Evolutionary conservation across 371 early-diverging fungal genomes (phyloP).

Genomic region (Syncephalastrum contaminatum): DNA sequence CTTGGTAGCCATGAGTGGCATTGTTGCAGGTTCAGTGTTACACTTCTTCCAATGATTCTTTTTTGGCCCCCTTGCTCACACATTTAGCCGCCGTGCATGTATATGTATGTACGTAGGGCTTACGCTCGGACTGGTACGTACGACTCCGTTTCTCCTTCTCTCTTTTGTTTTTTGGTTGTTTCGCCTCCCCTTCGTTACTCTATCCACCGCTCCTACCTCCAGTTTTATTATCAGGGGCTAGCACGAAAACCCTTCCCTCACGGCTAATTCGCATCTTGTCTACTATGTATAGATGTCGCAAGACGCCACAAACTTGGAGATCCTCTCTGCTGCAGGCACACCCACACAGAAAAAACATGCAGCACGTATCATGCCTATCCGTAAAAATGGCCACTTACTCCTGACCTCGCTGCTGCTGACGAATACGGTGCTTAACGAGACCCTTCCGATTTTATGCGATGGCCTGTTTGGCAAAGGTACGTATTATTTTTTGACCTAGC

Average conservation of each 20-base stretch:
- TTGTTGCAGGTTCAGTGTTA: constrained; percentile 66
- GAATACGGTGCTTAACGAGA: constrained; percentile 84
- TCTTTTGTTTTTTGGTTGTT: background rate
- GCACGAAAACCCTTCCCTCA: too few species aligned
- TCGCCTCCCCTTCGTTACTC: too few species aligned
- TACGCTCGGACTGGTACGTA: constrained; percentile 38
- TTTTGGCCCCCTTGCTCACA: too few species aligned
- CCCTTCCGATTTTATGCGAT: constrained; percentile 80
- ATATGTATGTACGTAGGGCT: constrained; percentile 21
- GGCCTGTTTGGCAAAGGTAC: constrained; percentile 51
- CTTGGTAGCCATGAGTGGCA: constrained; percentile 73
- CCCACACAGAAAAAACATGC: constrained; percentile 60
- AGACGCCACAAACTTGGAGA: constrained; percentile 58
- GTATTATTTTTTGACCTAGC: constrained; percentile 50
- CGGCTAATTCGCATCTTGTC: background rate
- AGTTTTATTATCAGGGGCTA: too few species aligned
- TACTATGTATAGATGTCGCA: constrained; percentile 57
- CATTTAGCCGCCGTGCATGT: background rate
- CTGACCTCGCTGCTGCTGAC: constrained; percentile 75
- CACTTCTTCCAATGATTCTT: too few species aligned
- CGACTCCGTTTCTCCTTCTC: background rate
- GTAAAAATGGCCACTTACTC: constrained; percentile 70
- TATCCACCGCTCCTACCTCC: too few species aligned
- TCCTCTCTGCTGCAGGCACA: constrained; percentile 65
- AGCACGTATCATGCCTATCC: constrained; percentile 60